These are phyloP conservation scores for Plasmodium gallinaceum DNA, from an alignment of 169 alveolate genomes.

Conservation along the genomic window DNA sequence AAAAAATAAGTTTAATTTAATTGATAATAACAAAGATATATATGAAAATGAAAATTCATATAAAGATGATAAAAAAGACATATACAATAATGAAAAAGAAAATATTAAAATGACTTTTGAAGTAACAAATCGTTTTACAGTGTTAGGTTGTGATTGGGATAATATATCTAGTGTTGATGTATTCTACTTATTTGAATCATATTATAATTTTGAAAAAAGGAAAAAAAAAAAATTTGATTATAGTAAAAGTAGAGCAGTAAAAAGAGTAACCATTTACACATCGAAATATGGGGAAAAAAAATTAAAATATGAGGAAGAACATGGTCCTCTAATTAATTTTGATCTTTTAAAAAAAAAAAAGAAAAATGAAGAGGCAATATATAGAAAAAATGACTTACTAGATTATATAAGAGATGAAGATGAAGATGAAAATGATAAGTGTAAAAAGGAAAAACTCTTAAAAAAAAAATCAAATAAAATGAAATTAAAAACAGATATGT, in stretches of 20 bases:
- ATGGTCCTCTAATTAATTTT: conserved; percentile 92
- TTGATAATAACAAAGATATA: conserved; percentile 23
- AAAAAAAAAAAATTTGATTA: conserved; percentile 81
- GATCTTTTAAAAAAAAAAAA: conserved; percentile 11
- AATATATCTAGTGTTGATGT: conserved; percentile 94
- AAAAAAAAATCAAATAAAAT: neutral
- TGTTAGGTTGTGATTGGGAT: conserved; percentile 98
- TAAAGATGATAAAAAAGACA: conserved; percentile 24
- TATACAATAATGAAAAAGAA: conserved; percentile 66
- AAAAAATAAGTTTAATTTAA: no score
- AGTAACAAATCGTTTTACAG: conserved; percentile 94
- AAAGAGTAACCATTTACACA: conserved; percentile 93
- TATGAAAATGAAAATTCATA: neutral
- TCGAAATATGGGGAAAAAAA: conserved; percentile 95
- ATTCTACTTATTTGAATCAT: conserved; percentile 91
- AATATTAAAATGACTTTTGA: conserved; percentile 35
- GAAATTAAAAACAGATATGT: conserved; percentile 13
- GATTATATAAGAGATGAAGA: conserved; percentile 78
- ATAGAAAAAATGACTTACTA: conserved; percentile 61
- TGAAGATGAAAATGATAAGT: conserved; percentile 44
- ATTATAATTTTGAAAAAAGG: conserved; percentile 84
- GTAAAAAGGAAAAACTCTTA: neutral
- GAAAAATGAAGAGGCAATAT: conserved; percentile 27
- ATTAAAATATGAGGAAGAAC: conserved; percentile 91
- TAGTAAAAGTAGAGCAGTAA: conserved; percentile 87